phyloP scores from a whole-genome alignment of 371 early-diverging fungal genomes.

The Mucor sp. region DNA sequence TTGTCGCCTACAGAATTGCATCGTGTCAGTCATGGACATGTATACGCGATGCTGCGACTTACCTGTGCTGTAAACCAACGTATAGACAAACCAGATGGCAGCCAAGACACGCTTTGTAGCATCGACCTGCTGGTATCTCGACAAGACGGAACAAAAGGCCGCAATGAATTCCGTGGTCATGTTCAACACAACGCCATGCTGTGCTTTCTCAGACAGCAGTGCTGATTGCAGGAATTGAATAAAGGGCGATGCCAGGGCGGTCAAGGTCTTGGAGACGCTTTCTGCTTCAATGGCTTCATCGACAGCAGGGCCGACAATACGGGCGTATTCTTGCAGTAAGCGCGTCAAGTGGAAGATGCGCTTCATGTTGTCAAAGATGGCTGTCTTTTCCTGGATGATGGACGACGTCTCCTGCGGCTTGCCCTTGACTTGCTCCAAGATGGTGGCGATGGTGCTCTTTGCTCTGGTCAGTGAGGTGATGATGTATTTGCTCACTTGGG shows the following conservation, averaged over 20 bases:
- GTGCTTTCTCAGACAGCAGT: background rate
- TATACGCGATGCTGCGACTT: background rate
- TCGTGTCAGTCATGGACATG: background rate
- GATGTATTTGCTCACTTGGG: slow-evolving; percentile 14
- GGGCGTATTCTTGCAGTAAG: slow-evolving; percentile 32
- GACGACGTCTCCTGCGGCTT: background rate
- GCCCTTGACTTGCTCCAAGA: background rate
- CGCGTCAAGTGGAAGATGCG: slow-evolving; percentile 23
- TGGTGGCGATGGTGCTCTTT: background rate
- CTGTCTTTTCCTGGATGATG: background rate
- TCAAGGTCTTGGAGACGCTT: slow-evolving; percentile 20
- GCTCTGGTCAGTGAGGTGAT: slow-evolving; percentile 5
- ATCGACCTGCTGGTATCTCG: slow-evolving; percentile 29
- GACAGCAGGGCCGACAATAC: slow-evolving; percentile 14
- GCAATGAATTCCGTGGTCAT: slow-evolving; percentile 36
- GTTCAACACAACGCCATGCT: slow-evolving; percentile 9
- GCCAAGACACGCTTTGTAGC: slow-evolving; percentile 28
- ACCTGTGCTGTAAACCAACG: slow-evolving; percentile 22
- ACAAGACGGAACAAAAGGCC: slow-evolving; percentile 32
- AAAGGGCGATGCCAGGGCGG: slow-evolving; percentile 22
- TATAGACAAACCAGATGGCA: slow-evolving; percentile 40
- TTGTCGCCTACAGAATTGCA: slow-evolving; percentile 9
- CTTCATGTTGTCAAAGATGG: slow-evolving; percentile 12
- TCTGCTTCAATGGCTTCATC: slow-evolving; percentile 29
- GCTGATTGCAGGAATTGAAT: slow-evolving; percentile 24